Evolutionary conservation across 331 rosid genomes (phyloP).

Genomic region (Quercus lobata): DNA sequence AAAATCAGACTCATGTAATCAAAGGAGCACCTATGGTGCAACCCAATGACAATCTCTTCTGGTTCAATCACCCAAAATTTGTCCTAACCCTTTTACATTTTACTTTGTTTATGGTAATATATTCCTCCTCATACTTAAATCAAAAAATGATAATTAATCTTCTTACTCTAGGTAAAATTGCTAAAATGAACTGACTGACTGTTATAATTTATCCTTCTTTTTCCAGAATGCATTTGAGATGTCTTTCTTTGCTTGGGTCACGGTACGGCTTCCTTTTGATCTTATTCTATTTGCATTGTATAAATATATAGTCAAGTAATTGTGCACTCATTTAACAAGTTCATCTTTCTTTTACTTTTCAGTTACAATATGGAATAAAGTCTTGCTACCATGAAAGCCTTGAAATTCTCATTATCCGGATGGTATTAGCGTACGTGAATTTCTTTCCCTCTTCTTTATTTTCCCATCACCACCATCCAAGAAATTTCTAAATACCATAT

Average conservation of each 20-base stretch:
- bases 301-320: not conserved
- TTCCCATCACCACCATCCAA: not conserved
- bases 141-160: not conserved
- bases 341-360: not conserved
- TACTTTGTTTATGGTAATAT: conserved; percentile 44
- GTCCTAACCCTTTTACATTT: conserved; percentile 46
- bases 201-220: not conserved
- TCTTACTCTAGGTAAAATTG: too few species aligned
- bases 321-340: not conserved
- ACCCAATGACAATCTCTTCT: conserved; percentile 51
- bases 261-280: conserved; percentile 29
- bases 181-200: too few species aligned
- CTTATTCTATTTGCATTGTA: not conserved
- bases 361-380: conserved; percentile 48
- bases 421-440: conserved; percentile 45
- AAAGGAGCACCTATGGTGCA: conserved; percentile 56
- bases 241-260: conserved; percentile 58
- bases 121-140: too few species aligned
- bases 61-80: conserved; percentile 49
- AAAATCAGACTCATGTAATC: conserved; percentile 22
- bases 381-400: conserved; percentile 52
- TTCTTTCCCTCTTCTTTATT: not conserved
- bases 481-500: too few species aligned
- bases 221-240: conserved; percentile 59
- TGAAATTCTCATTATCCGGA: conserved; percentile 26